Conservation (phyloP, 225 moss, liverwort and hornwort species). For the Polytrichum formosum region DNA sequence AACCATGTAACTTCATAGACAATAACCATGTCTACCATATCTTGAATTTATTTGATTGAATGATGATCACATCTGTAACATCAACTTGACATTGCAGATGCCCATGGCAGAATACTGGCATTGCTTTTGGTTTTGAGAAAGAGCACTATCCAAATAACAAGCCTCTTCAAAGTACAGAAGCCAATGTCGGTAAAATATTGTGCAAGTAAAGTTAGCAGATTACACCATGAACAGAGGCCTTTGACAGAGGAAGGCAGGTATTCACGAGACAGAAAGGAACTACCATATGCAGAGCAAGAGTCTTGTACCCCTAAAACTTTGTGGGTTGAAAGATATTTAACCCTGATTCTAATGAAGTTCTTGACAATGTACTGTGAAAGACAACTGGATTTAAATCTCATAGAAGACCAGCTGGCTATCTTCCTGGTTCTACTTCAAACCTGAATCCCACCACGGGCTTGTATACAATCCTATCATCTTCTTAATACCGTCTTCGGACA, state of each 20-base stretch:
- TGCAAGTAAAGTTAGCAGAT: neutral
- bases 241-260: neutral
- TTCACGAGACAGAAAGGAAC: neutral
- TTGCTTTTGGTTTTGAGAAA: no score
- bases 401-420: neutral
- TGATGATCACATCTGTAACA: no score
- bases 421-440: neutral
- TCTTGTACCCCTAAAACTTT: neutral
- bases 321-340: neutral
- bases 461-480: neutral
- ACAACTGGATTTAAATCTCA: neutral
- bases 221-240: constrained; percentile 5
- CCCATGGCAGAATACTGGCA: no score
- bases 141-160: no score
- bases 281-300: constrained; percentile 4
- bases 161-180: no score
- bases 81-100: no score
- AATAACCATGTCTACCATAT: no score
- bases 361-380: neutral
- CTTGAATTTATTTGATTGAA: no score
- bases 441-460: neutral
- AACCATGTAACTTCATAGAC: no score
- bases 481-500: constrained; percentile 59
- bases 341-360: neutral
- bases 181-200: neutral